Conservation (phyloP, 192 early-diverging fungal species). For the Fimicolochytrium jonesii region DNA sequence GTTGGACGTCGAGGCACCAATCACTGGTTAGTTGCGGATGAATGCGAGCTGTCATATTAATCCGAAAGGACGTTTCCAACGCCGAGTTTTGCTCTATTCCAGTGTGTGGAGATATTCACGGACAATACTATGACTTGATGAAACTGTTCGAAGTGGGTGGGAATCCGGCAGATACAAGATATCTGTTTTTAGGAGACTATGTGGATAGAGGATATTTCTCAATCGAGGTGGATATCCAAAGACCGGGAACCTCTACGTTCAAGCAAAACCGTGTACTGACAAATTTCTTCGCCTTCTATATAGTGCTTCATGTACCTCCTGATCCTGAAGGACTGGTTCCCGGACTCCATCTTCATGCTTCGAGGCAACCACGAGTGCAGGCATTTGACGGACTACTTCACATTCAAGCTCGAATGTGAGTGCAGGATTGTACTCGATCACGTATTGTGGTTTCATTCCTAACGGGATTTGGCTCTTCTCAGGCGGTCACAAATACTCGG, state of each 20-base stretch:
- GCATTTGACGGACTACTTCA: slow-evolving; percentile 97
- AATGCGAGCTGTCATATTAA: too few species aligned
- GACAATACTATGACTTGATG: slow-evolving; percentile 97
- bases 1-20: slow-evolving; percentile 83
- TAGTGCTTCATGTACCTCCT: slow-evolving; percentile 90
- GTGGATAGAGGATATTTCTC: slow-evolving; percentile 97
- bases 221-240: slow-evolving; percentile 86
- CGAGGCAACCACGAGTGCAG: slow-evolving; percentile 97
- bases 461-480: not conserved
- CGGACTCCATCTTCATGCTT: slow-evolving; percentile 76
- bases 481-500: slow-evolving; percentile 93
- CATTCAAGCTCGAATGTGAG: slow-evolving; percentile 95
- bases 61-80: too few species aligned
- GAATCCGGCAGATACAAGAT: slow-evolving; percentile 82
- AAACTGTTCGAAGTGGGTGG: slow-evolving; percentile 98
- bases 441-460: not conserved
- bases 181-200: slow-evolving; percentile 95
- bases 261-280: too few species aligned
- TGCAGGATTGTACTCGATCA: not conserved
- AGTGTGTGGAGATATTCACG: slow-evolving; percentile 98
- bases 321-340: slow-evolving; percentile 90
- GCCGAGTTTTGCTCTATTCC: too few species aligned
- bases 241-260: too few species aligned
- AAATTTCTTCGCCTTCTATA: too few species aligned
- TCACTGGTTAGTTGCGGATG: slow-evolving; percentile 61